Evolutionary conservation across 208 protist genomes (phyloP).

Genomic region (Strigomonas galati): DNA sequence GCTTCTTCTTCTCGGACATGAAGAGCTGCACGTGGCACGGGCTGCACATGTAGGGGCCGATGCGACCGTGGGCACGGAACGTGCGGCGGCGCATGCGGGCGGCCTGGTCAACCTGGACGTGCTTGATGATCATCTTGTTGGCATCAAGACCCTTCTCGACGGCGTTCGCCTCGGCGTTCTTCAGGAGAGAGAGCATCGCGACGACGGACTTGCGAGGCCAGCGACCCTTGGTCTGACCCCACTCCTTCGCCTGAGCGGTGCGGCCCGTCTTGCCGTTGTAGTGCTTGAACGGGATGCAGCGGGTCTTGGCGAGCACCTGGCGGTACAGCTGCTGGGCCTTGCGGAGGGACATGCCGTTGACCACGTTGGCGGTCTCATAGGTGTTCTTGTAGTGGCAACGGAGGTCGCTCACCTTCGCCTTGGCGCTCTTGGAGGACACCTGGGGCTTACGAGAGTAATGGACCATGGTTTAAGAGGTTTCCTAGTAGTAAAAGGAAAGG

Average conservation of each 20-base stretch:
- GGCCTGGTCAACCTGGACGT: slow-evolving; percentile 92
- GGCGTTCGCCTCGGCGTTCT: slow-evolving; percentile 93
- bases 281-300: slow-evolving; percentile 94
- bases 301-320: slow-evolving; percentile 93
- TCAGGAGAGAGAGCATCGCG: slow-evolving; percentile 88
- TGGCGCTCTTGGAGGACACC: slow-evolving; percentile 83
- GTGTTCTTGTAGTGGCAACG: slow-evolving; percentile 96
- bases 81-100: slow-evolving; percentile 90
- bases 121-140: slow-evolving; percentile 90
- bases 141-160: slow-evolving; percentile 89
- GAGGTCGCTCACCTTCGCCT: slow-evolving; percentile 88
- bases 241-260: slow-evolving; percentile 92
- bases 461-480: slow-evolving; percentile 56
- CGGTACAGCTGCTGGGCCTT: slow-evolving; percentile 93
- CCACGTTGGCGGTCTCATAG: slow-evolving; percentile 90
- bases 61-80: slow-evolving; percentile 95
- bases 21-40: slow-evolving; percentile 90
- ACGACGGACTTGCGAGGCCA: slow-evolving; percentile 95
- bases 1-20: slow-evolving; percentile 84
- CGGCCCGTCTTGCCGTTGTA: slow-evolving; percentile 92
- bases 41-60: slow-evolving; percentile 93
- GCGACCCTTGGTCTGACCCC: slow-evolving; percentile 89
- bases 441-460: slow-evolving; percentile 92
- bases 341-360: slow-evolving; percentile 90
- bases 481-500: slow-evolving; percentile 22